Evolutionary conservation across 78 protist species (phyloP).

Genomic region (Dictyostelium capitatum): DNA sequence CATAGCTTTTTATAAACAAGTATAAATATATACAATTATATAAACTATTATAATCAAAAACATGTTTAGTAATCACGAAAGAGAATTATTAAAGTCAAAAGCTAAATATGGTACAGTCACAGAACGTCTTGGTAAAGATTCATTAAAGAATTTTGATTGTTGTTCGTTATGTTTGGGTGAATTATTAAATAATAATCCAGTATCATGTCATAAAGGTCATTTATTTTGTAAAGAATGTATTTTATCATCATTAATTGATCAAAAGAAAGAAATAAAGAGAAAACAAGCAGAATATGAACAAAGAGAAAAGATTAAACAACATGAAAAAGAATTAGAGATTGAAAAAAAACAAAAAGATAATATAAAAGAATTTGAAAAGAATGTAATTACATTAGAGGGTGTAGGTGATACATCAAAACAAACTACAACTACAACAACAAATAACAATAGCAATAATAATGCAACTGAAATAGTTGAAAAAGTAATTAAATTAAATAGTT

Average conservation of each 20-base stretch:
- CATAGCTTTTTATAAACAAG: not conserved
- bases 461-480: slow-evolving; percentile 2
- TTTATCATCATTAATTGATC: slow-evolving; percentile 37
- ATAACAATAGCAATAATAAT: not conserved
- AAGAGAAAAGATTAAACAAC: slow-evolving; percentile 8
- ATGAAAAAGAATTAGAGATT: not conserved
- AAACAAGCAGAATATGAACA: slow-evolving; percentile 34
- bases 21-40: too few species aligned
- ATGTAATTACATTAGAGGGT: not conserved
- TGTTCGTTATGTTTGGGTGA: slow-evolving; percentile 46
- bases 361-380: slow-evolving; percentile 48
- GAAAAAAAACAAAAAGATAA: slow-evolving; percentile 13
- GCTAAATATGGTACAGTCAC: slow-evolving; percentile 28
- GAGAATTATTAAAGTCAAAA: not conserved
- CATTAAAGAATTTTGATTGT: slow-evolving; percentile 45
- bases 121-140: slow-evolving; percentile 60
- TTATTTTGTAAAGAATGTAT: slow-evolving; percentile 65
- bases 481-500: slow-evolving; percentile 24
- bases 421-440: not conserved
- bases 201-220: slow-evolving; percentile 47
- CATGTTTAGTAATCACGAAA: slow-evolving; percentile 43
- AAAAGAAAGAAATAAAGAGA: slow-evolving; percentile 36
- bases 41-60: too few species aligned
- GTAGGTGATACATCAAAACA: not conserved
- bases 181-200: not conserved